Base-by-base conservation (phyloP, 1,284 basidiomycete genomes). In the Coniophora puteana region DNA sequence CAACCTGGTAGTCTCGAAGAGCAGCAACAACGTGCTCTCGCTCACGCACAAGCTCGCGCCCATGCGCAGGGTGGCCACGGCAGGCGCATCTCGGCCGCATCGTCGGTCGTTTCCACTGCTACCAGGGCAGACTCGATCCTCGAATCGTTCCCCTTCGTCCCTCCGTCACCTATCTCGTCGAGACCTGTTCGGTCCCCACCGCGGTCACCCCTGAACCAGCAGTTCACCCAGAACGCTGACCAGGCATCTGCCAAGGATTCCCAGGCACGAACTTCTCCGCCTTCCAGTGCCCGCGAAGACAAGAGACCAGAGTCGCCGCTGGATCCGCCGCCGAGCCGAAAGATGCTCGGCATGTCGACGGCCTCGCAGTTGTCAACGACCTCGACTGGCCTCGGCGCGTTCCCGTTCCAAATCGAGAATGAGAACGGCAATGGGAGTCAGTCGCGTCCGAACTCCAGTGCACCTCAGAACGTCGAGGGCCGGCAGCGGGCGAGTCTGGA, bases 61-160 rank as follows among this genome's bases (percentile, higher is more conserved):
- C 74, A 78, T 47, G 75, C 74, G 33, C 74, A 78, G 46, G 70
- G 69, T 32, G 69, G 71, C 33, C 59, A 57, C 36, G 65, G 64
- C 36, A 71, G 71, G 49, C 68, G 78, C 39, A 69, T 76, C 44
- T 84, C 83, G 6, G 71, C 72, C 46, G 74, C 78, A 11, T 85
- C 83, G 20, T 72, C 78, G 39, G 60, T 83, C 43, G 80, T 80
- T 25, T 76, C 78, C 10, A 68, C 80, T n/a, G 81, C 82, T 17
- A 78, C 78, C 4, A 71, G 74, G 43, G 81, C 83, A 28, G 87
- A 90, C 58, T 89, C 87, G 2, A 86, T 90, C 47, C 70, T 90
- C 17, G 86, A 87, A 61, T 81, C 77, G 18, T 90, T 90, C 71
- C 85, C 85, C 30, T 89, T 90, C 57, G 86, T 90, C 7, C 87